Conservation (phyloP, 768 basidiomycete species). For the Coprinopsis marcescibilis region DNA sequence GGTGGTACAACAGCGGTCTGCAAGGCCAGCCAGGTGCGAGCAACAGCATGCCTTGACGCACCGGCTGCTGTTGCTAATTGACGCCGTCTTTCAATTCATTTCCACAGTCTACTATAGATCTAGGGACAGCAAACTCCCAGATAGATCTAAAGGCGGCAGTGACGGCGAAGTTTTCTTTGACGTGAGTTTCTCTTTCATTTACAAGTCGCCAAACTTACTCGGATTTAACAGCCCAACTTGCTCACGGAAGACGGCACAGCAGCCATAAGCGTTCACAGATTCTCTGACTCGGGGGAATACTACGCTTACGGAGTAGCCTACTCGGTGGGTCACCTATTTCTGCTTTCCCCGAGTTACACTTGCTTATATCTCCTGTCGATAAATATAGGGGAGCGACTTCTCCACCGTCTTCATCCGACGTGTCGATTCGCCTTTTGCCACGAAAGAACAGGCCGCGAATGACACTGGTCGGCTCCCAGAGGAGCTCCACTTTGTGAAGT, state of each 20-base stretch:
- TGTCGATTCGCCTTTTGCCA: constrained; percentile 52
- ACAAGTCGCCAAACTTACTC: constrained; percentile 7
- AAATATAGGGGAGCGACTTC: constrained; percentile 63
- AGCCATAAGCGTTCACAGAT: constrained; percentile 50
- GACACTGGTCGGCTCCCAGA: constrained; percentile 54
- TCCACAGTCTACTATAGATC: constrained; percentile 57
- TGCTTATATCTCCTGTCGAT: not conserved
- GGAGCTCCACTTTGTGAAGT: constrained; percentile 71
- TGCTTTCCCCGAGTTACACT: constrained; percentile 4
- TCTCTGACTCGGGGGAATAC: constrained; percentile 63
- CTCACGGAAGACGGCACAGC: constrained; percentile 70
- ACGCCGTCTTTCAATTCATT: constrained; percentile 6
- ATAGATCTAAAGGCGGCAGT: constrained; percentile 36
- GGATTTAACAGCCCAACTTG: constrained; percentile 52
- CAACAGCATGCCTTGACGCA: not conserved
- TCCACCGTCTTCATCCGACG: constrained; percentile 62
- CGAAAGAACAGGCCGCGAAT: constrained; percentile 34
- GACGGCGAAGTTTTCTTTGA: constrained; percentile 78
- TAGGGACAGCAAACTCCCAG: constrained; percentile 46
- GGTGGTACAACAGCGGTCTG: constrained; percentile 74
- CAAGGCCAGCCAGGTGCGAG: constrained; percentile 52
- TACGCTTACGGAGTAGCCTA: constrained; percentile 74
- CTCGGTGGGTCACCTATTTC: constrained; percentile 41
- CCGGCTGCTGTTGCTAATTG: not conserved
- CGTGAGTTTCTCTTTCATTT: constrained; percentile 29